Evolutionary conservation across 2,329 filamentous ascomycete species (phyloP).

Genomic region (Emergomyces pasteurianus): DNA sequence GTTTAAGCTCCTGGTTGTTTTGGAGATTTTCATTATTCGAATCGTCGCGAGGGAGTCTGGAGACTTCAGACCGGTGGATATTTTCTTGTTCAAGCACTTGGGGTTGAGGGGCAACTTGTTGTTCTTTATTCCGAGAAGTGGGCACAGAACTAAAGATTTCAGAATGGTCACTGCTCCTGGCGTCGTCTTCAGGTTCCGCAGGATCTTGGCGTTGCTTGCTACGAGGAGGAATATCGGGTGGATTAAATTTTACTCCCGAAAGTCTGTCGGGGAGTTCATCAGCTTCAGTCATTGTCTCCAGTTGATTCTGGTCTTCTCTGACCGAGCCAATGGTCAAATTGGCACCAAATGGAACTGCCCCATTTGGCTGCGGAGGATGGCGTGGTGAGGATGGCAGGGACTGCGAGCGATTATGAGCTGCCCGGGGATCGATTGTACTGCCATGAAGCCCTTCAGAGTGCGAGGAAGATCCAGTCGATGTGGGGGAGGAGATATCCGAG

Average conservation of each 20-base stretch:
- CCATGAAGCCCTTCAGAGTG: slow-evolving; percentile 12
- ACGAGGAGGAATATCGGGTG: slow-evolving; percentile 5
- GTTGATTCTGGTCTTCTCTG: slow-evolving; percentile 17
- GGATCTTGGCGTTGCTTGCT: background rate
- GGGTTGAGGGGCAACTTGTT: background rate
- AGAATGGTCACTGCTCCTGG: background rate
- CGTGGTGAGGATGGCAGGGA: slow-evolving; percentile 6
- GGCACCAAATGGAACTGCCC: slow-evolving; percentile 1
- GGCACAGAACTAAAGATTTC: background rate
- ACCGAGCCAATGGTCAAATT: slow-evolving; percentile 15
- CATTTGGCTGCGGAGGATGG: background rate
- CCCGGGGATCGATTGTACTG: background rate
- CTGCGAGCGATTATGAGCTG: slow-evolving; percentile 6
- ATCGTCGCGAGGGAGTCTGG: background rate
- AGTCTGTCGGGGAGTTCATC: slow-evolving; percentile 13
- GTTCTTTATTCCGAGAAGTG: background rate
- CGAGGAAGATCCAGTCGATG: slow-evolving; percentile 15
- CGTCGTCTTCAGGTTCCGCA: background rate
- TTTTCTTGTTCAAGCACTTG: background rate
- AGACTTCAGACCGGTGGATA: background rate
- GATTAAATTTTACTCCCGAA: slow-evolving; percentile 1
- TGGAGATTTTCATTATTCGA: background rate
- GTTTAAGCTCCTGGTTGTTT: background rate
- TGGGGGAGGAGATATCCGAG: slow-evolving; percentile 18
- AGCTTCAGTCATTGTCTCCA: slow-evolving; percentile 30